These are phyloP conservation scores for Ganoderma sp. DNA, from an alignment of 1,284 basidiomycete species.

Conservation along the genomic window DNA sequence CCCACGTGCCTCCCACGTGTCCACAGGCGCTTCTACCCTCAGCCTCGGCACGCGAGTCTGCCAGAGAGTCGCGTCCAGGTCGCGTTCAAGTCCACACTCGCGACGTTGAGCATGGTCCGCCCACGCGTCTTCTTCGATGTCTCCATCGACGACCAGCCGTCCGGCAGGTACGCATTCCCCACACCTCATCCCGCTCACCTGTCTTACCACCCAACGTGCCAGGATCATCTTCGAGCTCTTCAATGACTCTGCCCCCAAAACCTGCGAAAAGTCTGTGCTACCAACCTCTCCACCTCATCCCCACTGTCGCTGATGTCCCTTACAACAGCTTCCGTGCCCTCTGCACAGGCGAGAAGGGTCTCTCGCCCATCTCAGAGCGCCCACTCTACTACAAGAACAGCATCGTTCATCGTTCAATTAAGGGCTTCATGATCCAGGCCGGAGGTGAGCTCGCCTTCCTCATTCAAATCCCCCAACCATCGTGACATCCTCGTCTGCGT, in stretches of 20 bases:
- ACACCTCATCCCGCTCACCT: neutral
- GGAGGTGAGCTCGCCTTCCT: slow-evolving; percentile 55
- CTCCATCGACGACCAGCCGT: slow-evolving; percentile 53
- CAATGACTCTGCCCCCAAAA: slow-evolving; percentile 78
- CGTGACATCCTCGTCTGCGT: neutral
- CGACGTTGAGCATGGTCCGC: slow-evolving; percentile 44
- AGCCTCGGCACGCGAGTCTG: neutral
- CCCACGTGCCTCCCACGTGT: neutral
- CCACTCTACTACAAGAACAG: slow-evolving; percentile 85
- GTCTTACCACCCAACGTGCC: slow-evolving; percentile 5
- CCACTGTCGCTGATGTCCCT: slow-evolving; percentile 8
- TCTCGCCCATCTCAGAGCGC: slow-evolving; percentile 63
- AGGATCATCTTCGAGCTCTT: slow-evolving; percentile 86
- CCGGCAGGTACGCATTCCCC: slow-evolving; percentile 58
- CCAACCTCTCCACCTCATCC: slow-evolving; percentile 10
- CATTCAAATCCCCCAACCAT: slow-evolving; percentile 5
- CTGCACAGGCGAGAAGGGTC: slow-evolving; percentile 87
- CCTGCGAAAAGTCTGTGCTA: slow-evolving; percentile 78
- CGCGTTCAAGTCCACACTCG: neutral
- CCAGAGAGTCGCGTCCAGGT: neutral
- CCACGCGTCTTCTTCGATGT: slow-evolving; percentile 78
- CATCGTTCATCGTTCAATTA: slow-evolving; percentile 81
- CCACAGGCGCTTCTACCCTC: neutral
- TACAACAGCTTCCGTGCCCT: slow-evolving; percentile 79
- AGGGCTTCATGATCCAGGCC: slow-evolving; percentile 89